Evolutionary conservation across 73 alveolate species (phyloP).

Genomic region (Paraurostyla sp.): DNA sequence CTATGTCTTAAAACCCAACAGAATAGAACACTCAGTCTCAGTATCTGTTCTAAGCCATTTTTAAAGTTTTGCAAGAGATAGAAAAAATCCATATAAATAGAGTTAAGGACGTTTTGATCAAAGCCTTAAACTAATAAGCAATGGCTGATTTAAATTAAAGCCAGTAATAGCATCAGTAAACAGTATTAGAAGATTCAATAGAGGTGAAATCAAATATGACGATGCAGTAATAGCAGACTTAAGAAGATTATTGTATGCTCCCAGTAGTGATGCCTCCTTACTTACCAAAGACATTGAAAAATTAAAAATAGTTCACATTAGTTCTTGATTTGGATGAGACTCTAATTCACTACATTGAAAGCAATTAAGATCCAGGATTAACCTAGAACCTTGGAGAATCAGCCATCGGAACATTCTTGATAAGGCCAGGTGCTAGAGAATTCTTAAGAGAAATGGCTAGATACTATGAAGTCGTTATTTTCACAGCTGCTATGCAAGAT

Average conservation of each 20-base stretch:
- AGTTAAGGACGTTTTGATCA: slow-evolving; percentile 24
- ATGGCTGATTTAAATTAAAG: background rate
- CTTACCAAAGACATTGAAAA: background rate
- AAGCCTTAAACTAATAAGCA: slow-evolving; percentile 33
- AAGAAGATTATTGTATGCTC: background rate
- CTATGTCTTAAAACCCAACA: too few species aligned
- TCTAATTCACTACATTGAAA: slow-evolving; percentile 59
- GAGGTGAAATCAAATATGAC: background rate
- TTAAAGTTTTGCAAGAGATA: background rate
- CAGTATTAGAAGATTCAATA: background rate
- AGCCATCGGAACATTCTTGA: slow-evolving; percentile 49
- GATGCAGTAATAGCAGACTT: background rate
- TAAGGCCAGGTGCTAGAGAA: slow-evolving; percentile 70
- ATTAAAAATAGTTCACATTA: slow-evolving; percentile 21
- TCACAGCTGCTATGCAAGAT: slow-evolving; percentile 81
- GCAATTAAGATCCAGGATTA: background rate
- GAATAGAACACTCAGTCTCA: too few species aligned
- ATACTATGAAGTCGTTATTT: slow-evolving; percentile 71
- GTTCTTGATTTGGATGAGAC: slow-evolving; percentile 72
- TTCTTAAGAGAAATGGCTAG: slow-evolving; percentile 63
- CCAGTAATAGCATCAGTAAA: background rate
- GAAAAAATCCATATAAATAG: slow-evolving; percentile 38
- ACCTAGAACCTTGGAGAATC: background rate
- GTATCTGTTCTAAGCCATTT: background rate
- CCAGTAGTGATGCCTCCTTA: slow-evolving; percentile 43